Evolutionary conservation across 352 stramenopile species (phyloP).

Genomic region (Pythium periplocum): DNA sequence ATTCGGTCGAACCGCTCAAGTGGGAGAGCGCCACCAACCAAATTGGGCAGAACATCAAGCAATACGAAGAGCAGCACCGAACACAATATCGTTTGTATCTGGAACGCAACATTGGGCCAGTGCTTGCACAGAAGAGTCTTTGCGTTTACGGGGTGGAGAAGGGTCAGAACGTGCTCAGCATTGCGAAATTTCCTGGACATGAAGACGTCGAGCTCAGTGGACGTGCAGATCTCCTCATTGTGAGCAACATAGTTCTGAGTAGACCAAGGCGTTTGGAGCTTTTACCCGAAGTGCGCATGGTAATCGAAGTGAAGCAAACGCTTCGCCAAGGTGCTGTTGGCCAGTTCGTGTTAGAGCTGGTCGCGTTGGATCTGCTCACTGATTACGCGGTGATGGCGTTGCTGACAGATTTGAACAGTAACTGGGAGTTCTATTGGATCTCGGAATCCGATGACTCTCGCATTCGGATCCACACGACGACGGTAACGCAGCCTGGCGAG

Average conservation of each 20-base stretch:
- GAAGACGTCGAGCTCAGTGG: constrained; percentile 26
- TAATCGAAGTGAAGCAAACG: constrained; percentile 39
- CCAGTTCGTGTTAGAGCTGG: constrained; percentile 35
- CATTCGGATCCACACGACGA: constrained; percentile 18
- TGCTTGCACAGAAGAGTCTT: constrained; percentile 26
- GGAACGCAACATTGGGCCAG: constrained; percentile 28
- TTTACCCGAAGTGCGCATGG: constrained; percentile 23
- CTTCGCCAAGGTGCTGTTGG: constrained; percentile 19
- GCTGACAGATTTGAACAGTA: constrained; percentile 27
- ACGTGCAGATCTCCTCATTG: constrained; percentile 35
- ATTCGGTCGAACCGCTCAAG: constrained; percentile 18
- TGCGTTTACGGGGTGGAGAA: constrained; percentile 2
- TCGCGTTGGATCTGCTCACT: constrained; percentile 35
- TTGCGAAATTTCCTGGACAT: constrained; percentile 19
- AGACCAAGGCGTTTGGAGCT: neutral
- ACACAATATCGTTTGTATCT: constrained; percentile 26
- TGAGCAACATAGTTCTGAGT: constrained; percentile 21
- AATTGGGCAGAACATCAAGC: neutral
- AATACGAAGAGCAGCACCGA: neutral
- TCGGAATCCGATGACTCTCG: constrained; percentile 17
- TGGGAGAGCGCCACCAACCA: constrained; percentile 15
- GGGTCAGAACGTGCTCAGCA: constrained; percentile 14
- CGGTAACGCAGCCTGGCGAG: constrained; percentile 16
- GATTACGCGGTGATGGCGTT: constrained; percentile 34
- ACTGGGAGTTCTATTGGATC: constrained; percentile 44